Conservation (phyloP, 2,329 filamentous ascomycete species). For the Aspergillus pseudoviridinutans region DNA sequence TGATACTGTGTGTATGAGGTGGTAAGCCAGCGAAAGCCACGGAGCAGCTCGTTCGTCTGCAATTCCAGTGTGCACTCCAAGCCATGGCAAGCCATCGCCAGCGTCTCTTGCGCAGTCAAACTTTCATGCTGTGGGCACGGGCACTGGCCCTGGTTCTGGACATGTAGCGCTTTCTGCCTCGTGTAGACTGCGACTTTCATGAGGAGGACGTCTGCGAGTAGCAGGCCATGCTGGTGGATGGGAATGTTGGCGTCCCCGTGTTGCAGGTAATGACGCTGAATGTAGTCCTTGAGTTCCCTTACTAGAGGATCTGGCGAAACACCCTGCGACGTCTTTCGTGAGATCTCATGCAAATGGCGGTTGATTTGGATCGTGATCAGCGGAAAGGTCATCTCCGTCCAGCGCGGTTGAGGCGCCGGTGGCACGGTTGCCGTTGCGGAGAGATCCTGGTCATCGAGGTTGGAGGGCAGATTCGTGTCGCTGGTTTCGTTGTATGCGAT, state of each 20-base stretch:
- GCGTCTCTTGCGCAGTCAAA: slow-evolving; percentile 25
- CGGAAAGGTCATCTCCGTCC: slow-evolving; percentile 57
- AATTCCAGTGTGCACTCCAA: slow-evolving; percentile 31
- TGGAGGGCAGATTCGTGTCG: slow-evolving; percentile 37
- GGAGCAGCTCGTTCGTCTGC: slow-evolving; percentile 37
- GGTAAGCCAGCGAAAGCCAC: slow-evolving; percentile 36
- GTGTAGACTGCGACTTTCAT: slow-evolving; percentile 36
- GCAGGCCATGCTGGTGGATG: slow-evolving; percentile 29
- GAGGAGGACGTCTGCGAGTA: slow-evolving; percentile 26
- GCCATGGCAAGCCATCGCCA: slow-evolving; percentile 31
- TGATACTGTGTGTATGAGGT: slow-evolving; percentile 44
- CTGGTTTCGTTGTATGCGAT: slow-evolving; percentile 44
- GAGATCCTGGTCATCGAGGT: slow-evolving; percentile 54
- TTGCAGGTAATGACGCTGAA: slow-evolving; percentile 49
- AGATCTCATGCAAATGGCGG: not conserved
- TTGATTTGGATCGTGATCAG: slow-evolving; percentile 53
- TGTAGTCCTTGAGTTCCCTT: slow-evolving; percentile 39
- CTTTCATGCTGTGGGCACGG: not conserved
- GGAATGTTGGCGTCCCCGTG: slow-evolving; percentile 54
- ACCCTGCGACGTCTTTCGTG: slow-evolving; percentile 36
- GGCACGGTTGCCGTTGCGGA: slow-evolving; percentile 47
- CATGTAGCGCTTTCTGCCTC: slow-evolving; percentile 16
- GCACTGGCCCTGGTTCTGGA: slow-evolving; percentile 8
- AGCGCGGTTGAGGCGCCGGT: slow-evolving; percentile 47
- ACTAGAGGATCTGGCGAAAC: slow-evolving; percentile 34